phyloP scores from a whole-genome alignment of 1,284 basidiomycete genomes.

The Prillingera fragicola region DNA sequence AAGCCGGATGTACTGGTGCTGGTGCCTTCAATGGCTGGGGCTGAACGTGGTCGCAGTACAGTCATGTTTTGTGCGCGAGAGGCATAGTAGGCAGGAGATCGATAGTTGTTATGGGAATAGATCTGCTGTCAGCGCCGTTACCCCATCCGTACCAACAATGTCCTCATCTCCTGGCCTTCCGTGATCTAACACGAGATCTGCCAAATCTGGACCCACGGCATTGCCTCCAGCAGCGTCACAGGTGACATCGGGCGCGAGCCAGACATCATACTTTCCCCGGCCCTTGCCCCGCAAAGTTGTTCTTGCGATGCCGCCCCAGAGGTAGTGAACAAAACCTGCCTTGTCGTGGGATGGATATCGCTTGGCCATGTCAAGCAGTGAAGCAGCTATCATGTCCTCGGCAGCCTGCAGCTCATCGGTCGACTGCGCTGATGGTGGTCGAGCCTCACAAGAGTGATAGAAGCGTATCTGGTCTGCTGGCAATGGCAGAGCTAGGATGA shows the following conservation, averaged over 20 bases:
- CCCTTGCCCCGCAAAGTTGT: not conserved
- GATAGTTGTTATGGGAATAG: constrained; percentile 3
- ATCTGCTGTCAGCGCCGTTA: not conserved
- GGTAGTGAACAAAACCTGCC: constrained; percentile 9
- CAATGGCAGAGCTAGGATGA: constrained; percentile 12
- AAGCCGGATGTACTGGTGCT: not conserved
- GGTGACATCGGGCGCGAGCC: not conserved
- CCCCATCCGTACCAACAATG: constrained; percentile 12
- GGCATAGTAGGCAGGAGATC: constrained; percentile 15
- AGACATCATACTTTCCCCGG: not conserved
- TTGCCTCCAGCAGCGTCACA: not conserved
- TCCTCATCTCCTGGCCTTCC: constrained; percentile 14
- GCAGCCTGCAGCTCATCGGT: not conserved
- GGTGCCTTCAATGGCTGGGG: not conserved
- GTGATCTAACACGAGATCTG: constrained; percentile 7
- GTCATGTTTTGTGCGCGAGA: constrained; percentile 13
- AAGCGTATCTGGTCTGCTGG: constrained; percentile 20
- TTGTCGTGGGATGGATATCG: not conserved
- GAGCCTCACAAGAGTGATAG: constrained; percentile 18
- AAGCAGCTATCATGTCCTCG: constrained; percentile 2
- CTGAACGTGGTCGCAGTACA: constrained; percentile 5
- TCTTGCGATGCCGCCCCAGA: too few species aligned
- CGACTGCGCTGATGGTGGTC: constrained; percentile 2
- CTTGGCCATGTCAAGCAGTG: not conserved
- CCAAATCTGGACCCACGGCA: not conserved